Base-by-base conservation (phyloP, 163 green algal genomes). In the Chlamydomonas reinhardtii region DNA sequence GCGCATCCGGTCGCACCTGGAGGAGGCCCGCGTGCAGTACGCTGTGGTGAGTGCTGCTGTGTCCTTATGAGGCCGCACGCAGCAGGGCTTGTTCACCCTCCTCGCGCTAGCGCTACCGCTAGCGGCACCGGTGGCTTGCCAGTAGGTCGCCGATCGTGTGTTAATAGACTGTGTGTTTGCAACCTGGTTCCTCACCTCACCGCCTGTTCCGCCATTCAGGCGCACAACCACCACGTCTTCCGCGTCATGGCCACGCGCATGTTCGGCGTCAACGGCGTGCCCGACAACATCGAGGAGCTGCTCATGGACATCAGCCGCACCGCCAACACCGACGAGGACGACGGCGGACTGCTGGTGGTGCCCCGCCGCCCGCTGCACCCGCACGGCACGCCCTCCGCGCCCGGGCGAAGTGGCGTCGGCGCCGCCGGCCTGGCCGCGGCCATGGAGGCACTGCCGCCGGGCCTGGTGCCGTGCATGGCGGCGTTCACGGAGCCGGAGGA, bases 301-400 rank as follows among this genome's bases (percentile, higher is more conserved):
- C 71, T 87, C 19, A 81, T 87, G 81, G 81, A 87, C 71, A 74
- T 87, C 43, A 70, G 59, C 71, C 81, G 81, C 34, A 87, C 81
- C 15, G 81, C 81, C 39, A 87, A 87, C 37, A 82, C 81, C 4
- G 81, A 81, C 27, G 79, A 86, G 69, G 79, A 86, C 69, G 79
- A 86, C 69, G 79, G 79, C 54, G 79, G 79, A 19, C 34, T 86
- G 66, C 65, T 85, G 35, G 15, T 76, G 31, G 25, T 85, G 29
- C 66, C 22, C 4, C 78, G 56, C 9, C 66, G 29, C 14, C 48
- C 73, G 25, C 35, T 83, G 27, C 14, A 29, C 32, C 61, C 34
- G 24, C 56, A 64, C 59, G 32, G 59, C 59, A n/a, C 59, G 59
- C 59, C 22, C 22, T 12, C 59, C 20, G 59, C 59, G 17, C 22